Conservation (phyloP, 257 asterid species). For the Solanum medicagineum region DNA sequence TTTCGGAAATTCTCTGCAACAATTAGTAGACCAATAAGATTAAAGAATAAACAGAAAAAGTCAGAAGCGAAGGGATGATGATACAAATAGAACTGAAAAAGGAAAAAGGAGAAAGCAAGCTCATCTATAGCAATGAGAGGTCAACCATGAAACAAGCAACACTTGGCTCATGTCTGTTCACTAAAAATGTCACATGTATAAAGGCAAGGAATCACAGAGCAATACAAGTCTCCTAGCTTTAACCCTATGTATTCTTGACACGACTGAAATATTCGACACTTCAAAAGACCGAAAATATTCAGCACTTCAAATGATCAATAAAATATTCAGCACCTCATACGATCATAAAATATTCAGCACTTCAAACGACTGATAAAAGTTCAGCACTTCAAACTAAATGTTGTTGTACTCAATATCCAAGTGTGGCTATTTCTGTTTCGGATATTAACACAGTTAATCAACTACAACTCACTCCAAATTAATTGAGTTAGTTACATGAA, state of each 20-base stretch:
- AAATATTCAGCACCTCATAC: neutral
- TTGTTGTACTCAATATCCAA: neutral
- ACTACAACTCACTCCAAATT: neutral
- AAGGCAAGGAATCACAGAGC: neutral
- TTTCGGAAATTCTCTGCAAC: slow-evolving; percentile 75
- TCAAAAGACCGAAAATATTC: neutral
- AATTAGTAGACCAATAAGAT: neutral
- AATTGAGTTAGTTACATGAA: neutral
- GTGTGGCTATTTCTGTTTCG: neutral
- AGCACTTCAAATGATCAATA: neutral
- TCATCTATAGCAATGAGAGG: neutral
- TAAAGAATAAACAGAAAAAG: neutral
- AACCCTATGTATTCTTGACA: neutral
- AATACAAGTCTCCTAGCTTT: neutral
- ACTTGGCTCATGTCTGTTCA: neutral
- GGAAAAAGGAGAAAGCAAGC: neutral
- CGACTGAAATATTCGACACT: neutral
- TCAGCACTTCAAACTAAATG: neutral
- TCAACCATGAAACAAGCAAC: neutral
- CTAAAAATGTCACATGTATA: neutral
- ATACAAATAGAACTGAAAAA: neutral
- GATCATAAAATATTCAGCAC: neutral
- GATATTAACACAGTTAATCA: neutral
- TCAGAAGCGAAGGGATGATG: neutral
- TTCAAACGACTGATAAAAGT: neutral